Conservation (phyloP, 108 stramenopile genomes). For the Fistulifera solaris region DNA sequence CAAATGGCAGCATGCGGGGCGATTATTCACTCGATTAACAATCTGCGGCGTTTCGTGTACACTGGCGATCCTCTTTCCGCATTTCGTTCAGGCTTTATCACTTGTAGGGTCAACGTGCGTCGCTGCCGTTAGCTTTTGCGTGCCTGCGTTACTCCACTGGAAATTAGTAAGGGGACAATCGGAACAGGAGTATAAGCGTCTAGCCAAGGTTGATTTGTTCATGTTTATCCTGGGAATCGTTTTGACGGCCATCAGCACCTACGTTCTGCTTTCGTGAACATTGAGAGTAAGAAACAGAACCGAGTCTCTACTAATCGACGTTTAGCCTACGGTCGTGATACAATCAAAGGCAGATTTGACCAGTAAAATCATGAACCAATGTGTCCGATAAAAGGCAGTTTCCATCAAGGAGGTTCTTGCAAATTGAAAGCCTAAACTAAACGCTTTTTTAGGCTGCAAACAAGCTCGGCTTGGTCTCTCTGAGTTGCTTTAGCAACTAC, state of each 20-base stretch:
- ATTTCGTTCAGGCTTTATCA: slow-evolving; percentile 56
- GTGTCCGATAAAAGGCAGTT: too few relatives aligned
- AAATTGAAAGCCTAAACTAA: too few relatives aligned
- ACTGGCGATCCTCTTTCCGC: slow-evolving; percentile 37
- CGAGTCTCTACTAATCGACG: too few relatives aligned
- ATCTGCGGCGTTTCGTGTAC: slow-evolving; percentile 34
- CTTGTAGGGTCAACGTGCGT: slow-evolving; percentile 73
- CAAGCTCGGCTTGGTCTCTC: too few relatives aligned
- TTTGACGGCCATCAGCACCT: slow-evolving; percentile 3
- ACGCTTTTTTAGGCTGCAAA: too few relatives aligned
- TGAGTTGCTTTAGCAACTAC: too few relatives aligned
- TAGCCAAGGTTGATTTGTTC: slow-evolving; percentile 2
- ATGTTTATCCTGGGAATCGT: slow-evolving; percentile 6
- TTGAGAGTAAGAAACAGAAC: too few relatives aligned
- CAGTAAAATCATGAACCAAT: too few relatives aligned
- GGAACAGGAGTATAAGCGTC: slow-evolving; percentile 4
- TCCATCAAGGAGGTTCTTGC: too few relatives aligned
- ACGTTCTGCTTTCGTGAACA: too few relatives aligned
- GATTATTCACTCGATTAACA: slow-evolving; percentile 32
- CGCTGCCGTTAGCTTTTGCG: slow-evolving; percentile 50
- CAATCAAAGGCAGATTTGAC: too few relatives aligned
- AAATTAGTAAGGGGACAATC: slow-evolving; percentile 4
- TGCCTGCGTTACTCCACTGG: slow-evolving; percentile 47
- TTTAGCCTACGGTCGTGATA: too few relatives aligned
- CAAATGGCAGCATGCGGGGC: slow-evolving; percentile 25